Percentiles rank a stretch among this genome's conserved stretches.
Evolutionary conservation across 208 protist species (phyloP).

Genomic region (Acanthamoeba royreba): DNA sequence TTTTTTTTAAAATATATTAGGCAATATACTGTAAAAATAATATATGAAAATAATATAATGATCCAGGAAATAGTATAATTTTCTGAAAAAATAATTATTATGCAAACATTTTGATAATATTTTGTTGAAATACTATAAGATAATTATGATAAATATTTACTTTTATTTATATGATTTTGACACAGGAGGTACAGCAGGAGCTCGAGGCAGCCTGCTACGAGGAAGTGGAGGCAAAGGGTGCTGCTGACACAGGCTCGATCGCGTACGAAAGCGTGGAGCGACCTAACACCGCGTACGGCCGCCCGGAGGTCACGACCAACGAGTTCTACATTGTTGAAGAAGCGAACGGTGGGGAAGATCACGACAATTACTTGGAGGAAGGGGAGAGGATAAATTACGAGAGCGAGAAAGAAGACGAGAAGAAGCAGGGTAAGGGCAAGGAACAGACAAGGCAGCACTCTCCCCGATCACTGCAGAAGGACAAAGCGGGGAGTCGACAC

Average conservation of each 20-base stretch:
- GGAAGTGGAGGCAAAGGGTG: not conserved
- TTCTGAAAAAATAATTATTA: not conserved
- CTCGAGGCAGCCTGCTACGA: not conserved
- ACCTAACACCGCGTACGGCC: not conserved
- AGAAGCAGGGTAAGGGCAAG: not conserved
- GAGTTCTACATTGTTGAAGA: not conserved
- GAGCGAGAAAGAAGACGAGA: not conserved
- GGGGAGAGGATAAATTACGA: not conserved
- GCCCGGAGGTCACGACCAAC: not conserved
- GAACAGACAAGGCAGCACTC: not conserved
- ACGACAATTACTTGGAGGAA: not conserved
- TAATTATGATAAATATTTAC: not conserved
- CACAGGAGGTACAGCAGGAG: not conserved
- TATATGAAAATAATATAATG: too few relatives aligned
- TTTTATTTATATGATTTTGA: not conserved
- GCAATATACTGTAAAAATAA: too few relatives aligned
- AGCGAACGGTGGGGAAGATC: not conserved
- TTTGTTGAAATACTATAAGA: too few relatives aligned
- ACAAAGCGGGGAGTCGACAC: not conserved
- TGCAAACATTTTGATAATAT: too few relatives aligned
- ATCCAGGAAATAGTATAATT: not conserved
- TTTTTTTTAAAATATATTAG: too few relatives aligned
- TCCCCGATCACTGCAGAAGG: not conserved
- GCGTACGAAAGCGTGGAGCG: not conserved
- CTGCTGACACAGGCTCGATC: not conserved